Base-by-base conservation (phyloP, 2,329 filamentous ascomycete species). In the Aureobasidium mangrovei region DNA sequence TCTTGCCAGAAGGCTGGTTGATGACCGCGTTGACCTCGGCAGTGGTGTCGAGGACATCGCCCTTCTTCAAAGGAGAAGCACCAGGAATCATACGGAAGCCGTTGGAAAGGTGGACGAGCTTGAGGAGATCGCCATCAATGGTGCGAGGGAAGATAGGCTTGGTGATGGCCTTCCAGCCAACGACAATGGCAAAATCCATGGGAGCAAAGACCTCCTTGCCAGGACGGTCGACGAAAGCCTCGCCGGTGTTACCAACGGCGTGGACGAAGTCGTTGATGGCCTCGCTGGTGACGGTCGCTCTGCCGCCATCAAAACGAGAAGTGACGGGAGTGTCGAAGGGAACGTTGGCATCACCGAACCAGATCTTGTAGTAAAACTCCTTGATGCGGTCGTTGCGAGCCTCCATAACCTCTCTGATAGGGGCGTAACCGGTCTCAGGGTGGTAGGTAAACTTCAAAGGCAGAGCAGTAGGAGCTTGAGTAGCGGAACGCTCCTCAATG, bases 181-280 rank as follows among this genome's bases (percentile, higher is more conserved):
- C 64, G 8, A 72, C 70, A 44, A 73, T 72, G 35, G 68, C 68
- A 52, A 70, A 98, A 72, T 98, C 93, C 93, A 98, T 98, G 32
- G 94, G 93, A 6, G 93, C 93, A 63, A 86, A 91, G 60, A 96
- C 88, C 59, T 88, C 84, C 76, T 97, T 97, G 61, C 90, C 91
- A 42, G 91, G 91, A 45, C 91, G 83, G 65, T 97, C 91, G 52
- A 98, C 91, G 62, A 98, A 98, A 6, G 93, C 91, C 70, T 98
- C 93, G 36, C 91, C 91, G 10, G 88, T 95, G 74, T 98, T 98
- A 60, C 94, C 93, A 61, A 98, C 93, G 43, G 93, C 91, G 67
- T 98, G 91, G n/a, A 97, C 90, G 63, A 98, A 98, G 74, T 98
- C 91, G 59, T 95, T 94, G 74, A 98, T 96, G 59, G 86, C 91